Evolutionary conservation across 306 rosid species (phyloP).

Genomic region (Cucumis hystrix): DNA sequence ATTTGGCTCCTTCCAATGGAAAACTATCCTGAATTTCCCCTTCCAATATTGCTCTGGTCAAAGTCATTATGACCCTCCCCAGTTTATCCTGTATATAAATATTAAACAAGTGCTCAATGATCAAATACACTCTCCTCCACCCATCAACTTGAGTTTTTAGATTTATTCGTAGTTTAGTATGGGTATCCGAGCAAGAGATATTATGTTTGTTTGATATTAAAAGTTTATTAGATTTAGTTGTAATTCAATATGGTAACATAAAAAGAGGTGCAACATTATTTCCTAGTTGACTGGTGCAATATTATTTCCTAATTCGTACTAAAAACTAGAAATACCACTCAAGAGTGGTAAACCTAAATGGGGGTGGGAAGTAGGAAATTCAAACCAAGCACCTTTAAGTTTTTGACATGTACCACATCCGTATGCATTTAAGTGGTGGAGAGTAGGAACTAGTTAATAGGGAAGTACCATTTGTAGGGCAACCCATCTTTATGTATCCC

Average conservation of each 20-base stretch:
- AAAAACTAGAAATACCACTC: background rate
- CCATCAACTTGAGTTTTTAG: background rate
- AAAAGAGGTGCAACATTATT: background rate
- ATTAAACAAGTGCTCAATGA: background rate
- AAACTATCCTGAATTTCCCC: constrained; percentile 52
- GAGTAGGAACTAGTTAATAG: background rate
- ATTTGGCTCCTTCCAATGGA: constrained; percentile 46
- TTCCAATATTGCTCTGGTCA: constrained; percentile 58
- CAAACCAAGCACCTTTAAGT: background rate
- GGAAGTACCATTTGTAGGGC: background rate
- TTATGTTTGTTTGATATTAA: background rate
- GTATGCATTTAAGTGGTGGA: background rate
- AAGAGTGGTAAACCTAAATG: background rate
- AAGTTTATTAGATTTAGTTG: background rate
- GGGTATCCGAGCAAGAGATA: background rate
- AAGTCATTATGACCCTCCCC: constrained; percentile 65
- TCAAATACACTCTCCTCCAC: background rate
- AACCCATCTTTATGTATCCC: too few relatives aligned
- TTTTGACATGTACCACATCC: background rate
- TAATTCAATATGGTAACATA: background rate
- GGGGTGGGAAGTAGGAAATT: background rate
- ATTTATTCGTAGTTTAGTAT: background rate
- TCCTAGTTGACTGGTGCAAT: background rate
- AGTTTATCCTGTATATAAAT: constrained; percentile 43
- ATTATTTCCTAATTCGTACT: background rate